Evolutionary conservation across 768 basidiomycete genomes (phyloP).

Genomic region (Filobasidium floriforme): DNA sequence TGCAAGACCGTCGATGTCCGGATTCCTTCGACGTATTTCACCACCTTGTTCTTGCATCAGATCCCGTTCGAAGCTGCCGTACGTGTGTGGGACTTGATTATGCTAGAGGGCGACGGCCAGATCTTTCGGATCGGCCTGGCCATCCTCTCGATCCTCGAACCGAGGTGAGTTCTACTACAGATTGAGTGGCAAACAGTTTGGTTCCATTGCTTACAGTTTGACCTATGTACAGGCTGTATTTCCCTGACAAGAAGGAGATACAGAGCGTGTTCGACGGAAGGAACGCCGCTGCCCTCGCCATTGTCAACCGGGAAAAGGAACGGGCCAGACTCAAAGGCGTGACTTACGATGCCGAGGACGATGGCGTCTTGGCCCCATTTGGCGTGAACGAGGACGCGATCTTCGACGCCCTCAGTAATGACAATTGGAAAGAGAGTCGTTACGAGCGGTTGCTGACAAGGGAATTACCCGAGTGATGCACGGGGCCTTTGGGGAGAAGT

Average conservation of each 20-base stretch:
- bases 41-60: constrained; percentile 40
- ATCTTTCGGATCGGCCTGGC: constrained; percentile 41
- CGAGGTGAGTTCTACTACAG: constrained; percentile 28
- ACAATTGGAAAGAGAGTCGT: constrained; percentile 41
- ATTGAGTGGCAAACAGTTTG: no score
- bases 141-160: constrained; percentile 43
- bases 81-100: constrained; percentile 43
- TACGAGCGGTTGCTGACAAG: constrained; percentile 38
- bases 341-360: constrained; percentile 32
- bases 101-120: constrained; percentile 42
- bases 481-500: no score
- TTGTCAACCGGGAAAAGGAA: constrained; percentile 37
- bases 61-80: constrained; percentile 40
- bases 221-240: constrained; percentile 34
- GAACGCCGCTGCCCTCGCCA: constrained; percentile 37
- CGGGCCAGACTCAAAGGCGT: constrained; percentile 38
- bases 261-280: constrained; percentile 38
- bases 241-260: constrained; percentile 42
- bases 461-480: constrained; percentile 38
- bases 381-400: constrained; percentile 37
- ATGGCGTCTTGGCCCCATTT: constrained; percentile 39
- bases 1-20: constrained; percentile 40
- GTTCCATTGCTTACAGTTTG: no score
- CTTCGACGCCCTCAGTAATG: constrained; percentile 36
- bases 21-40: constrained; percentile 41